Conservation (phyloP, 805 yeast genomes). For the Starmerella asiatica region DNA sequence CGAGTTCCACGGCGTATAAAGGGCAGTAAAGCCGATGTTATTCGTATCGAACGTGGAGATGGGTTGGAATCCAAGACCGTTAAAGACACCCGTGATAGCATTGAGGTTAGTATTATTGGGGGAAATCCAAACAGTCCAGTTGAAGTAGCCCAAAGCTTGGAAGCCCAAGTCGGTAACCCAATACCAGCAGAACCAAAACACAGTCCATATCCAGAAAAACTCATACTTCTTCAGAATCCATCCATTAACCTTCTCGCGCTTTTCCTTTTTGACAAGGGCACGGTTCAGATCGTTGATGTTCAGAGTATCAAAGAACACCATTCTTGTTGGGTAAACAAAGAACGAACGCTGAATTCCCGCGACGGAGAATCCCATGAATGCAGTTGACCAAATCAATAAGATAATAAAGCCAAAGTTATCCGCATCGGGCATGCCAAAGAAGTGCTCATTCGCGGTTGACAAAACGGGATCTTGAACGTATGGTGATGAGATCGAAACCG, state of each 20-base stretch:
- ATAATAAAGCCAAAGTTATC: conserved; percentile 38
- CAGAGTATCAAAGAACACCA: conserved; percentile 29
- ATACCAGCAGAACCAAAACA: conserved; percentile 38
- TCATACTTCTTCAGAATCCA: conserved; percentile 43
- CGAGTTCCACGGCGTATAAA: conserved; percentile 28
- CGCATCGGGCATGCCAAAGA: conserved; percentile 21
- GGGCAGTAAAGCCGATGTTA: conserved; percentile 28
- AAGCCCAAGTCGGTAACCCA: conserved; percentile 58
- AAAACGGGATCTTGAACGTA: conserved; percentile 24
- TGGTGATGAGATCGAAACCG: conserved; percentile 19
- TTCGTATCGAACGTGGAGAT: conserved; percentile 38
- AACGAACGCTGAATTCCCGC: conserved; percentile 52
- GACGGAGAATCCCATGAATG: conserved; percentile 51
- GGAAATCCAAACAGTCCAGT: conserved; percentile 47
- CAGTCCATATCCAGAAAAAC: conserved; percentile 35
- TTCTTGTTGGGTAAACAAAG: conserved; percentile 38
- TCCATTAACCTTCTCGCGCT: conserved; percentile 38
- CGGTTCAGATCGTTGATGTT: conserved; percentile 38
- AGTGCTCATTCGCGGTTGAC: conserved; percentile 22
- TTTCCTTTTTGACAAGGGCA: conserved; percentile 32
- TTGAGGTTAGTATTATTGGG: conserved; percentile 42
- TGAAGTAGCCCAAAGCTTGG: conserved; percentile 46
- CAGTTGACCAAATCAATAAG: conserved; percentile 41
- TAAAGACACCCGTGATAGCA: conserved; percentile 43
- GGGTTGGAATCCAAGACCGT: conserved; percentile 37